phyloP scores from a whole-genome alignment of 306 rosid genomes.

The Prunus mongolica region DNA sequence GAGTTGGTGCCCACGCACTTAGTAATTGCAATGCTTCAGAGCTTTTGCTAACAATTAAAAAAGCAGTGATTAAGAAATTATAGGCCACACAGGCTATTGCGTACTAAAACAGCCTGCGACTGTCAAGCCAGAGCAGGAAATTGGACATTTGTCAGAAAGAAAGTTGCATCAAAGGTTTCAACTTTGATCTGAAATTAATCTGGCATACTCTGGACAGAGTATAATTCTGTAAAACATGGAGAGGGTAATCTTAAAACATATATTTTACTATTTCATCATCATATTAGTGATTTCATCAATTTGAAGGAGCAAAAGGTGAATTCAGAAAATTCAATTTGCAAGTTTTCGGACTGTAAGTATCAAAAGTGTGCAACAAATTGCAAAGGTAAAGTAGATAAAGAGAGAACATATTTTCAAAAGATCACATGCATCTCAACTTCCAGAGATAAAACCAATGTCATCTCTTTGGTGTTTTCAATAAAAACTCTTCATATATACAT shows the following conservation, averaged over 20 bases:
- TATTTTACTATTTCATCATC: background rate
- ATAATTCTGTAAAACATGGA: background rate
- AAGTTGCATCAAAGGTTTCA: background rate
- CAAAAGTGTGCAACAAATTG: background rate
- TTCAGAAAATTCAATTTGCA: background rate
- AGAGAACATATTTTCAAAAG: background rate
- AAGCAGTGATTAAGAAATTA: background rate
- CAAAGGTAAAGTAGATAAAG: background rate
- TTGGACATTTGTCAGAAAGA: background rate
- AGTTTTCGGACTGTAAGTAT: background rate
- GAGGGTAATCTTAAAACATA: background rate
- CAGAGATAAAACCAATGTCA: background rate
- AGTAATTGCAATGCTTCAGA: background rate
- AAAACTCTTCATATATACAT: background rate
- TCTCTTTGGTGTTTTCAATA: background rate
- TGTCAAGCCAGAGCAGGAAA: background rate
- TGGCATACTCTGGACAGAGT: background rate
- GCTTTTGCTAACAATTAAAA: background rate
- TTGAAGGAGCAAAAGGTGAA: background rate
- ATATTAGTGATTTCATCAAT: background rate
- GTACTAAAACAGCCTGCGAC: background rate
- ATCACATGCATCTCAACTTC: background rate
- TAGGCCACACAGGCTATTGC: background rate
- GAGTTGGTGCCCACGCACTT: background rate
- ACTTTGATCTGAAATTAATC: background rate